Conservation (phyloP, 176 grass and related monocot genomes). For the Musa troglodytarum region DNA sequence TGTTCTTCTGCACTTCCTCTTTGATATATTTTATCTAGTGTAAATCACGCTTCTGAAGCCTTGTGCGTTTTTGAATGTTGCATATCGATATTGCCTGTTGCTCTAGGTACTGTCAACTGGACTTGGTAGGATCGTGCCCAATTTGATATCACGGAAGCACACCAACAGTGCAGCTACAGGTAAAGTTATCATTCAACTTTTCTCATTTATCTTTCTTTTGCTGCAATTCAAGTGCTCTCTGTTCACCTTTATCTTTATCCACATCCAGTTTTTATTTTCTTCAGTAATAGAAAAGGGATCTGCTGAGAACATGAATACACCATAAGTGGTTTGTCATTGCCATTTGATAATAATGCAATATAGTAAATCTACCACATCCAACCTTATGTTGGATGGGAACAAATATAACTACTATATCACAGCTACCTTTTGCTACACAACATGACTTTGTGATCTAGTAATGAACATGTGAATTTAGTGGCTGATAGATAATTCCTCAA, state of each 20-base stretch:
- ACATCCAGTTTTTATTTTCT: too few relatives aligned
- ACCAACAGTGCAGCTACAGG: constrained; percentile 95
- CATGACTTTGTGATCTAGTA: not conserved
- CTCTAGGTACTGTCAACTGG: constrained; percentile 73
- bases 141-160: constrained; percentile 97
- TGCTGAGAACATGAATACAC: not conserved
- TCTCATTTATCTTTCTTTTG: not conserved
- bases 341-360: not conserved
- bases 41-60: not conserved
- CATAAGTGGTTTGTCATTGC: not conserved
- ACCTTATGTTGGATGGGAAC: not conserved
- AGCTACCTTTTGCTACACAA: not conserved
- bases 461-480: not conserved
- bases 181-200: constrained; percentile 13
- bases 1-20: not conserved
- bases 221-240: not conserved
- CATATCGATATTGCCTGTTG: not conserved
- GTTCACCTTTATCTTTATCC: not conserved
- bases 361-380: not conserved
- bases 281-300: not conserved
- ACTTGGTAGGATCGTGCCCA: constrained; percentile 79
- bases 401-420: not conserved
- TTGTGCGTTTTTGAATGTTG: too few relatives aligned
- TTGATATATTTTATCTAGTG: not conserved
- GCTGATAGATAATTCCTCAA: not conserved